A percentile compares a stretch with the other conserved stretches of the same genome.
Conservation (phyloP, 2,329 filamentous ascomycete species). For the Paraphoma sp. region DNA sequence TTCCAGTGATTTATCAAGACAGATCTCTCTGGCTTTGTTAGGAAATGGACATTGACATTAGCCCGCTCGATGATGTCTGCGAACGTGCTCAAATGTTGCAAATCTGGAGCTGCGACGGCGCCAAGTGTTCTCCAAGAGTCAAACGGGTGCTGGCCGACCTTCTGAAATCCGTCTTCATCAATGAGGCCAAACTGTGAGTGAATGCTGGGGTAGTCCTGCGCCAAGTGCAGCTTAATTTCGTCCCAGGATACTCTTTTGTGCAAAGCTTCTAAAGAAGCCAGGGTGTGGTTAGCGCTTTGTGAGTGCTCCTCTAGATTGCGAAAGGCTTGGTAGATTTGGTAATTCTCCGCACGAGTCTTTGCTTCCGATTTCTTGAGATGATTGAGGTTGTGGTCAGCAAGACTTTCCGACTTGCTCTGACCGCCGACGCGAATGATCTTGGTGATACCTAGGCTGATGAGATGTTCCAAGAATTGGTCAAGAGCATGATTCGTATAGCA, state of each 20-base stretch:
- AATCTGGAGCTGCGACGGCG: background rate
- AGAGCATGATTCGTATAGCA: conserved; percentile 61
- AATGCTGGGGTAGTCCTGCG: conserved; percentile 17
- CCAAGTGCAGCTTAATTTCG: conserved; percentile 19
- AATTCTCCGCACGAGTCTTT: conserved; percentile 28
- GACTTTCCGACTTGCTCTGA: conserved; percentile 60
- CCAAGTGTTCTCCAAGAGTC: conserved; percentile 21
- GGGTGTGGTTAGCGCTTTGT: conserved; percentile 5
- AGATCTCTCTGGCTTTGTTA: conserved; percentile 17
- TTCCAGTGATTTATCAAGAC: conserved; percentile 21
- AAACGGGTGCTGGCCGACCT: conserved; percentile 31
- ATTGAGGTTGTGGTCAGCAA: conserved; percentile 61
- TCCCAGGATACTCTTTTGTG: conserved; percentile 23
- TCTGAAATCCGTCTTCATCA: conserved; percentile 23
- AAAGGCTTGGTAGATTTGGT: conserved; percentile 15
- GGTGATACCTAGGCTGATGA: conserved; percentile 55
- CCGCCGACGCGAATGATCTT: conserved; percentile 68
- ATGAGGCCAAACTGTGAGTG: conserved; percentile 22
- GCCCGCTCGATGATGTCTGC: conserved; percentile 14
- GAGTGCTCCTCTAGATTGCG: conserved; percentile 14
- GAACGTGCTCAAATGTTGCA: background rate
- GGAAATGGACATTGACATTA: conserved; percentile 9
- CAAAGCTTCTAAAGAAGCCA: conserved; percentile 13
- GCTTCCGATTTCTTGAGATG: conserved; percentile 18
- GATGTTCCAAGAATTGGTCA: conserved; percentile 65